These are phyloP conservation scores for Pythium biforme DNA, from an alignment of 352 stramenopile genomes.

Conservation along the genomic window DNA sequence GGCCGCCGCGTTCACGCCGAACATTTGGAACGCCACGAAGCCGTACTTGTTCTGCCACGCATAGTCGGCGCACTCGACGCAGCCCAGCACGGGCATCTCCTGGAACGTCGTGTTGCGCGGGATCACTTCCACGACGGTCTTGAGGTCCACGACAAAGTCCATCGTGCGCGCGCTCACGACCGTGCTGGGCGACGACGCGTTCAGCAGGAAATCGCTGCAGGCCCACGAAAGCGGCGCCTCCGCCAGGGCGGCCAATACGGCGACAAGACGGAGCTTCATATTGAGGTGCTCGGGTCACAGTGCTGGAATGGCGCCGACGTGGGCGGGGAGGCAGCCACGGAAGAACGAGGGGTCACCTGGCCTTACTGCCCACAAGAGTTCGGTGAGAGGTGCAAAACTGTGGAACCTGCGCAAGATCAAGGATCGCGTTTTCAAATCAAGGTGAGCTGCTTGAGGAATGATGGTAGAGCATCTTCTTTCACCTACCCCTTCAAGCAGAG, in stretches of 20 bases:
- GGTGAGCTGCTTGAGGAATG: no score
- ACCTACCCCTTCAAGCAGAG: no score
- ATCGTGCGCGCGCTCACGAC: constrained; percentile 37
- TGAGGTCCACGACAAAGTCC: constrained; percentile 35
- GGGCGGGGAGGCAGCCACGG: no score
- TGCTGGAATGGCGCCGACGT: no score
- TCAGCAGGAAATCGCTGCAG: constrained; percentile 66
- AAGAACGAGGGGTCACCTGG: no score
- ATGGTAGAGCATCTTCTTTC: no score
- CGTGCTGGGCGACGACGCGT: constrained; percentile 17
- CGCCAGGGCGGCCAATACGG: neutral
- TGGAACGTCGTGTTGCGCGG: constrained; percentile 32
- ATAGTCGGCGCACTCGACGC: constrained; percentile 30
- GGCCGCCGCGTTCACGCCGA: constrained; percentile 31
- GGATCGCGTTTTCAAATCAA: no score
- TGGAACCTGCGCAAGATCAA: no score
- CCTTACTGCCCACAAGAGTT: no score
- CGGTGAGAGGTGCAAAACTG: no score
- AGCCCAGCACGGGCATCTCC: constrained; percentile 30
- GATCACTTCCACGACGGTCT: constrained; percentile 35
- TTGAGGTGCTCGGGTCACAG: no score
- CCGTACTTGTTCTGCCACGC: constrained; percentile 34
- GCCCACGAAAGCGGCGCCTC: neutral
- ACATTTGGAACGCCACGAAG: constrained; percentile 37
- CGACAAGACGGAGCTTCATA: neutral